These are phyloP conservation scores for Yamadazyma dushanensis DNA, from an alignment of 1,139 yeast genomes.

Conservation along the genomic window DNA sequence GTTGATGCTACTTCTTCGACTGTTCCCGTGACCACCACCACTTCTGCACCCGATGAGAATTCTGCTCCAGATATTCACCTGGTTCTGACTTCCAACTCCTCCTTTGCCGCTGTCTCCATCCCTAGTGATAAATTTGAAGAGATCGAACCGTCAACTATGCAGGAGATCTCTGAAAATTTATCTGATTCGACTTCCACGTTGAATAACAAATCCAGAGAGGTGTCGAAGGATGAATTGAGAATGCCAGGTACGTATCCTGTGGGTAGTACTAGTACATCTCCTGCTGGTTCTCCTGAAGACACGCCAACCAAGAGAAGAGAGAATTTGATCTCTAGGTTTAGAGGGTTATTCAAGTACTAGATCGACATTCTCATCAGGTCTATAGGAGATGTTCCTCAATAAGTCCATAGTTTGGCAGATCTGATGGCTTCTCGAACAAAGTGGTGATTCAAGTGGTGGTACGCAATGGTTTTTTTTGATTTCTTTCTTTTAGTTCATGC, in stretches of 20 bases:
- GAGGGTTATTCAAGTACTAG: slow-evolving; percentile 31
- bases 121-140: slow-evolving; percentile 16
- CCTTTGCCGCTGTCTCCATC: slow-evolving; percentile 44
- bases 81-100: slow-evolving; percentile 35
- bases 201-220: slow-evolving; percentile 5
- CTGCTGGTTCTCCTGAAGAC: slow-evolving; percentile 1
- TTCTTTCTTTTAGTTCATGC: too few relatives aligned
- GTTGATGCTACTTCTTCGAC: too few relatives aligned
- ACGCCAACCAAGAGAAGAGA: slow-evolving; percentile 23
- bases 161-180: slow-evolving; percentile 5
- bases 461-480: background rate
- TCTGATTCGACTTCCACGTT: slow-evolving; percentile 17
- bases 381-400: too few relatives aligned
- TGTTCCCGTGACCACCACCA: too few relatives aligned
- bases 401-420: too few relatives aligned
- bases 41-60: background rate
- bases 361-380: too few relatives aligned
- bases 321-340: slow-evolving; percentile 32
- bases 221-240: slow-evolving; percentile 7
- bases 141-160: background rate
- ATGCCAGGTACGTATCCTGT: slow-evolving; percentile 13
- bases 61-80: slow-evolving; percentile 16
- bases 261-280: slow-evolving; percentile 6
- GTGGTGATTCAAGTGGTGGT: too few relatives aligned
- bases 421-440: too few relatives aligned